phyloP scores from a whole-genome alignment of 202 grass and related monocot species.

The Hordeum pubiflorum region DNA sequence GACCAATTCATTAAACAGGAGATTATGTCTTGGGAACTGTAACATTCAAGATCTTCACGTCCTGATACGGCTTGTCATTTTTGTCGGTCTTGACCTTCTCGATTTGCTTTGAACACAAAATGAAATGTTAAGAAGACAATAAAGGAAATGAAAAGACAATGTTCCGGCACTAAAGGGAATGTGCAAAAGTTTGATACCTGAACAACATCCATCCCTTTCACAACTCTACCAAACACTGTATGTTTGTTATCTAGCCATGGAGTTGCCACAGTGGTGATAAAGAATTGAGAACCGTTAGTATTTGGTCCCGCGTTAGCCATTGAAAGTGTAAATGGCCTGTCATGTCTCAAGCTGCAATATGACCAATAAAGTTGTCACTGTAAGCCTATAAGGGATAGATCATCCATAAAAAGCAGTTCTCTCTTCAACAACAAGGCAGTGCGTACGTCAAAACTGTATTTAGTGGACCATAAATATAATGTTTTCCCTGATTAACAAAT shows the following conservation, averaged over 20 bases:
- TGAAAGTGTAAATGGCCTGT: slow-evolving; percentile 93
- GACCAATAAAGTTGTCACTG: not conserved
- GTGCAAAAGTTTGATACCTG: slow-evolving; percentile 45
- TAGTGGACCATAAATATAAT: not conserved
- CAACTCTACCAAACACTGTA: slow-evolving; percentile 92
- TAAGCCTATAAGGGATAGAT: not conserved
- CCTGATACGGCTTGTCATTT: slow-evolving; percentile 95
- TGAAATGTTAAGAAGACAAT: slow-evolving; percentile 2
- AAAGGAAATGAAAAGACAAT: not conserved
- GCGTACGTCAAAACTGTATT: not conserved
- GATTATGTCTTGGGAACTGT: slow-evolving; percentile 77
- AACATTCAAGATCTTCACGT: slow-evolving; percentile 98
- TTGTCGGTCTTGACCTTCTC: slow-evolving; percentile 96
- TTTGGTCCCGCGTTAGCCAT: slow-evolving; percentile 97
- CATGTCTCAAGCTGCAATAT: slow-evolving; percentile 89
- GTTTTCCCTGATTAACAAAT: not conserved
- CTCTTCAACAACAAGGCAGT: not conserved
- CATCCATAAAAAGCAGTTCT: not conserved
- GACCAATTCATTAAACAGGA: not conserved
- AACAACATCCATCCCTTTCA: slow-evolving; percentile 99
- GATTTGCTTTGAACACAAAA: slow-evolving; percentile 61
- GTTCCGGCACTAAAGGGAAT: not conserved
- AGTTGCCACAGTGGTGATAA: slow-evolving; percentile 94
- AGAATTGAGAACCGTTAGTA: slow-evolving; percentile 97
- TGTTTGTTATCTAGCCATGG: slow-evolving; percentile 99